These are phyloP conservation scores for Globisporangium iwayamae DNA, from an alignment of 352 stramenopile genomes.

Conservation along the genomic window DNA sequence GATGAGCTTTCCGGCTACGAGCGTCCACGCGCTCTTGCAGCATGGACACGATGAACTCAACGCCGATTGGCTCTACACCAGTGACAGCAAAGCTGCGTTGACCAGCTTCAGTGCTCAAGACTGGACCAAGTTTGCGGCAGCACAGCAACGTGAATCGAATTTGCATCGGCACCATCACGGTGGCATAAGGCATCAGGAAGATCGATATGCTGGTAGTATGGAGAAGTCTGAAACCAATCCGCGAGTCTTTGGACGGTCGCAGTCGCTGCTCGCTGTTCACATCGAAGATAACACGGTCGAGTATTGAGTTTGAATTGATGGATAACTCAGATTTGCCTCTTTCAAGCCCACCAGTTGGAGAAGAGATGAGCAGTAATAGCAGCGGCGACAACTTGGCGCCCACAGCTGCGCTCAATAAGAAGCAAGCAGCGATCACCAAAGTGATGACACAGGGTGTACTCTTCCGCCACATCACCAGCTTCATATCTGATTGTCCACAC, in stretches of 20 bases:
- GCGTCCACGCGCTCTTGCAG: slow-evolving; percentile 27
- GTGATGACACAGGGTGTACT: neutral
- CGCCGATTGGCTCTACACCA: slow-evolving; percentile 27
- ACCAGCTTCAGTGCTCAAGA: slow-evolving; percentile 37
- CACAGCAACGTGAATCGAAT: neutral
- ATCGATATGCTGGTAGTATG: neutral
- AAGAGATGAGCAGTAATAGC: neutral
- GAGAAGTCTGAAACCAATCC: neutral
- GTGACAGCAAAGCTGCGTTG: neutral
- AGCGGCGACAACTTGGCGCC: neutral
- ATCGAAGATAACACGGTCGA: slow-evolving; percentile 11
- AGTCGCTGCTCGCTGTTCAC: slow-evolving; percentile 14
- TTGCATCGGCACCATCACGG: neutral
- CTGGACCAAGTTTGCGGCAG: slow-evolving; percentile 28
- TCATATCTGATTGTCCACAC: slow-evolving; percentile 34
- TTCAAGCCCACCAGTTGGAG: too few relatives aligned
- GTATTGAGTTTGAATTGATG: neutral
- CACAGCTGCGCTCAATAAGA: neutral
- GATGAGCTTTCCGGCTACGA: slow-evolving; percentile 39
- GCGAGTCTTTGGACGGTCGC: slow-evolving; percentile 6
- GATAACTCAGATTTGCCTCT: neutral
- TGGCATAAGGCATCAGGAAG: neutral
- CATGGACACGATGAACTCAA: slow-evolving; percentile 18
- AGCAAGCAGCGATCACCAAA: neutral
- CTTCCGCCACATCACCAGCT: slow-evolving; percentile 30